These are phyloP conservation scores for Talaromyces piceae DNA, from an alignment of 2,329 filamentous ascomycete species.

Conservation along the genomic window DNA sequence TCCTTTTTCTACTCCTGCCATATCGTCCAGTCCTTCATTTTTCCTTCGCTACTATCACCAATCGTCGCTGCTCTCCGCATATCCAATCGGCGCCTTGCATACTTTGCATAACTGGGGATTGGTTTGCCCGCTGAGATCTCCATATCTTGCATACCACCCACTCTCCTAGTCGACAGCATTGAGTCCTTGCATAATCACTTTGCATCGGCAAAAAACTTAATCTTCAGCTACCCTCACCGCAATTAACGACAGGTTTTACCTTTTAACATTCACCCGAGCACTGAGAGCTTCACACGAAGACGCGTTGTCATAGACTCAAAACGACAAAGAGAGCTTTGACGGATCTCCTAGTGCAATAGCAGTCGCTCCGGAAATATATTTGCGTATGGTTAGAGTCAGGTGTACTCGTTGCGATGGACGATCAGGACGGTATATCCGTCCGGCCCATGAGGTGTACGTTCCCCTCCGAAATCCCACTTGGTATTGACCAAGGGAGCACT, in stretches of 20 bases:
- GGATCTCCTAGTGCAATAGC: not conserved
- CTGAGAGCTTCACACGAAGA: not conserved
- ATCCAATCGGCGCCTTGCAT: constrained; percentile 10
- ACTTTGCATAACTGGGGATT: constrained; percentile 20
- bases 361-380: not conserved
- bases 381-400: constrained; percentile 12
- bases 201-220: constrained; percentile 6
- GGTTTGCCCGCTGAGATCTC: constrained; percentile 16
- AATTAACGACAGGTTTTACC: not conserved
- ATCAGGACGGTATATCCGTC: constrained; percentile 49
- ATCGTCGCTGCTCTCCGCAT: not conserved
- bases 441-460: constrained; percentile 61
- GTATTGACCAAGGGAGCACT: constrained; percentile 5
- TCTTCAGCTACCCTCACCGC: constrained; percentile 11
- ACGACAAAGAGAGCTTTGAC: too few relatives aligned
- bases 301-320: too few relatives aligned
- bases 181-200: constrained; percentile 12
- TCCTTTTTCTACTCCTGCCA: not conserved
- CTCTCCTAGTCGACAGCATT: constrained; percentile 28
- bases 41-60: not conserved
- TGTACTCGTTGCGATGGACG: constrained; percentile 30
- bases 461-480: constrained; percentile 7
- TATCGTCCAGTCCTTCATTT: constrained; percentile 6
- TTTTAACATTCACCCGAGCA: not conserved
- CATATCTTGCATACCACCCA: constrained; percentile 18